Conservation (phyloP, 768 basidiomycete genomes). For the Podaxis sp. region DNA sequence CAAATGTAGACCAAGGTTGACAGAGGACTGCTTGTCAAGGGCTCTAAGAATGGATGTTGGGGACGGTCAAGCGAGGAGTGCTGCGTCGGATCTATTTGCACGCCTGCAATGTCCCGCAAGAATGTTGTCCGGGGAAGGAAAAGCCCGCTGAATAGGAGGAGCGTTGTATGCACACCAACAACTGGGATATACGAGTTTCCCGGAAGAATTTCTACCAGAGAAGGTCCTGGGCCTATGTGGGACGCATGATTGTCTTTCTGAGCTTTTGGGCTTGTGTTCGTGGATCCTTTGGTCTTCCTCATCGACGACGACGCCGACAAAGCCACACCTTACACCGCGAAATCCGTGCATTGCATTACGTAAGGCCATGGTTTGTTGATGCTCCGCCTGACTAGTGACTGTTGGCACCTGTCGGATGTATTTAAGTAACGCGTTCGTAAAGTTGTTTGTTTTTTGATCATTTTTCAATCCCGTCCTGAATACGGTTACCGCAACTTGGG, state of each 20-base stretch:
- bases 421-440: neutral
- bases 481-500: neutral
- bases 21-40: conserved; percentile 59
- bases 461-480: neutral
- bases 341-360: neutral
- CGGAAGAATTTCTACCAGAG: conserved; percentile 1
- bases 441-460: too few relatives aligned
- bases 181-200: conserved; percentile 50
- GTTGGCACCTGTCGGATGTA: too few relatives aligned
- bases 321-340: neutral
- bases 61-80: conserved; percentile 55
- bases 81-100: conserved; percentile 28
- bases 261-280: neutral
- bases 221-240: neutral
- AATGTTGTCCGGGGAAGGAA: conserved; percentile 66
- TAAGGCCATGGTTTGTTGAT: neutral
- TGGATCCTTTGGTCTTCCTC: neutral
- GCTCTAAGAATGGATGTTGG: conserved; percentile 67
- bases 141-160: conserved; percentile 64
- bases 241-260: neutral
- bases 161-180: conserved; percentile 64
- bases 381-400: neutral
- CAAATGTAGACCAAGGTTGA: conserved; percentile 58
- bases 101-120: conserved; percentile 35
- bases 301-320: neutral